Evolutionary conservation across 2,329 filamentous ascomycete genomes (phyloP), one percentile per base, ranked within the genome.

Genomic region (Paecilomyces fulvus): DNA sequence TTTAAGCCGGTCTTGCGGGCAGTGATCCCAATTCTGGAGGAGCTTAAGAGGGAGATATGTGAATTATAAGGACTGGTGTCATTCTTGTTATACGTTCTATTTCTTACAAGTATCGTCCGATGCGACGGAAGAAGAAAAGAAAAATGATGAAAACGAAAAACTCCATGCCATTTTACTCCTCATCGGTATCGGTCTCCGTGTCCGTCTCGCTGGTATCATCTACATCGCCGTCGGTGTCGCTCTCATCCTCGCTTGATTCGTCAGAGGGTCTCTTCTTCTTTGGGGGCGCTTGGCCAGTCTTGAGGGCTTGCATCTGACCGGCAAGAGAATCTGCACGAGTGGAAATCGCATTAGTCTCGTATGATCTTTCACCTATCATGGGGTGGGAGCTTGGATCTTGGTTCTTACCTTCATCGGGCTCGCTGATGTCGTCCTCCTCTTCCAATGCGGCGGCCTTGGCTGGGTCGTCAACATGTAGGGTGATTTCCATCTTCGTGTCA

Each of bases 381-480:
- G 51, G 11, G 48, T 25, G 46, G 46, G 12, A 51, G 31, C 30
- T 49, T 52, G 25, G 28, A 31, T 17, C n/a, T 43, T 25, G 48
- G 14, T 53, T 79, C 86, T 79, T 81, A 96, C 94, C 94, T 80
- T 99, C 94, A 61, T 97, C 94, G 33, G 95, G 94, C 72, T 99
- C 94, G 70, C 90, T 95, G 63, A 99, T 99, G 58, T 99, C 94
- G 66, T 96, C 94, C 63, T 96, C 91, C 51, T 86, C 88, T 54
- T 84, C 83, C 68, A 95, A 86, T 63, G 87, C 83, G 20, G 83
- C 87, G 4, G 90, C 92, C 76, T 92, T 94, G 73, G 84, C 88
- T 31, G 89, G 86, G 65, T 97, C 92, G 67, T 96, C 91, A 8
- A 99, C 90, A 28, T 88, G 83, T 54, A 99, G 80, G 1, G 89